Evolutionary conservation across 1,284 basidiomycete species (phyloP), one percentile per base, ranked within the genome.

Genomic region (Pisolithus thermaeus): DNA sequence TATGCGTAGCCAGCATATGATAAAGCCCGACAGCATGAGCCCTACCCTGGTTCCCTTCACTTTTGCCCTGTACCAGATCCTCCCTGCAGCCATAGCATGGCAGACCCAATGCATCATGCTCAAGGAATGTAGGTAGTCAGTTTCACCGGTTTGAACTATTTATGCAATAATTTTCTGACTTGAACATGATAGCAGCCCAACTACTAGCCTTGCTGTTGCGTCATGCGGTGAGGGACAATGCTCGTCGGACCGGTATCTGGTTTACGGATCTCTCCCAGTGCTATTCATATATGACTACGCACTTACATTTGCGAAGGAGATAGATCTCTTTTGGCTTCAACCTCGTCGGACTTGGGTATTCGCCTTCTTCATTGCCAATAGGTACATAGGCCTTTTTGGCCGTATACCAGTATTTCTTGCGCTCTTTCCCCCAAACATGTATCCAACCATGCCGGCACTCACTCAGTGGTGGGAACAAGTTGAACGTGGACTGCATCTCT

Each of bases 201-300:
- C 48, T 39, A 22, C 49, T 28, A 28, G 36, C 28, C 7, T 45
- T 27, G 47, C 36, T 41, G 47, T 35, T 32, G 39, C 35, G 32
- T 23, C 48, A 41, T 25, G 37, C 18, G 35, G 41, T 43, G 41
- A 43, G 41, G 22, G 7, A 41, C 16, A 12, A 8, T 46, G 14
- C 30, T 14, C 28, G 9, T 14, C 3, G 4, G 9, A 4, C 8
- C 20, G 16, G 3, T 7, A 8, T 5, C 16, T 11, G 25, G 11
- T 30, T 32, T 16, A 9, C 28, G 11, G 16, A 3, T 9, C 23
- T 18, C 14, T 8, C 27, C n/a, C n/a, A 72, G 70, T 56, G 2
- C 62, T 74, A 36, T 62, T 73, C 4, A 68, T 68, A 46, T 74
- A 72, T 52, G 73, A 74, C 55, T 73, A 70, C 48, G 18, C 59